Percentiles rank a stretch among this genome's conserved stretches.
phyloP scores from a whole-genome alignment of 495 filamentous ascomycete species.

The Aspergillus sclerotioniger region DNA sequence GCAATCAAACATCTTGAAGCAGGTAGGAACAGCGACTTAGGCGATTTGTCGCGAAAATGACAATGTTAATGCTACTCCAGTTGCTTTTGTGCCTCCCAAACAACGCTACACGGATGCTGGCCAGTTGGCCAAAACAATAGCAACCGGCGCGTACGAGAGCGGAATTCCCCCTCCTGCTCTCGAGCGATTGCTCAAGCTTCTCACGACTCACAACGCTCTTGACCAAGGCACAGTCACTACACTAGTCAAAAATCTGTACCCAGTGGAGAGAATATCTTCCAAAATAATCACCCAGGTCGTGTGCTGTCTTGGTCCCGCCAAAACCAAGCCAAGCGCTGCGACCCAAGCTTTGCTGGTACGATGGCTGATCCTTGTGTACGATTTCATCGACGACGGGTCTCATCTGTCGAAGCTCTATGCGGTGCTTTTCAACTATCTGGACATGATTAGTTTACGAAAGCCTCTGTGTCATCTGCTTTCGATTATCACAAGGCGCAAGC shows the following conservation, averaged over 20 bases:
- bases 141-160: conserved; percentile 57
- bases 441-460: conserved; percentile 62
- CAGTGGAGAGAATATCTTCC: conserved; percentile 58
- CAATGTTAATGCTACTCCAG: conserved; percentile 18
- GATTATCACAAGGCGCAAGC: conserved; percentile 77
- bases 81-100: conserved; percentile 40
- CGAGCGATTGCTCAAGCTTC: conserved; percentile 60
- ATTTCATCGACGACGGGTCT: conserved; percentile 62
- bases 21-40: conserved; percentile 25
- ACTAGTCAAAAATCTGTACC: conserved; percentile 74
- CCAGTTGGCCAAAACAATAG: conserved; percentile 40
- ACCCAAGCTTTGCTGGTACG: conserved; percentile 68
- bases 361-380: conserved; percentile 81
- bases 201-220: conserved; percentile 64
- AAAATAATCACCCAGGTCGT: conserved; percentile 65
- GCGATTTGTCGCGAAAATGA: background rate
- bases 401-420: conserved; percentile 70
- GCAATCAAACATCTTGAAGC: conserved; percentile 44
- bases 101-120: conserved; percentile 45
- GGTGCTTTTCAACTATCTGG: conserved; percentile 78
- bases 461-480: conserved; percentile 79
- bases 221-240: conserved; percentile 69
- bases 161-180: conserved; percentile 64
- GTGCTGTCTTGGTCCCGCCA: conserved; percentile 73
- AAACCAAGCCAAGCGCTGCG: conserved; percentile 68